Conservation (phyloP, 768 basidiomycete genomes). For the Kwoniella dendrophila region DNA sequence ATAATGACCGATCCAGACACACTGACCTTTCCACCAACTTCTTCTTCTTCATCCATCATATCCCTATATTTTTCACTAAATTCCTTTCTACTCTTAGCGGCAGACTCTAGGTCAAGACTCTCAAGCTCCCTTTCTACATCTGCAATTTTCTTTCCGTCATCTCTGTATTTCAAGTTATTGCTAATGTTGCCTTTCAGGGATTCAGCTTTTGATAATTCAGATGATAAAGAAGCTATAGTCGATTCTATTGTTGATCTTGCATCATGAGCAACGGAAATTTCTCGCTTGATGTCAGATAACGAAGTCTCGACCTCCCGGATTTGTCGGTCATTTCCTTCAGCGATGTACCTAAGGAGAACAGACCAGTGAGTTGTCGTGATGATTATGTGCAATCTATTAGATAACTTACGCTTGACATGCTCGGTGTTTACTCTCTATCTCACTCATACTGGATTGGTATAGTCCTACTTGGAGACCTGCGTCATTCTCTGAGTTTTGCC, state of each 20-base stretch:
- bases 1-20: background rate
- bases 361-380: background rate
- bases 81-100: constrained; percentile 76
- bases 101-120: constrained; percentile 77
- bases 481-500: constrained; percentile 46
- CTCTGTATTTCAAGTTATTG: constrained; percentile 79
- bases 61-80: constrained; percentile 78
- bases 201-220: constrained; percentile 62
- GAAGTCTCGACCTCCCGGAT: constrained; percentile 65
- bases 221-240: constrained; percentile 66
- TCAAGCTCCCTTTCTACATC: constrained; percentile 72
- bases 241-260: constrained; percentile 53
- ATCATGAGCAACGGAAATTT: constrained; percentile 59
- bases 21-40: constrained; percentile 29
- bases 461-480: constrained; percentile 43
- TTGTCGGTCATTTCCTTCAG: constrained; percentile 66
- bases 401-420: constrained; percentile 46
- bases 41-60: constrained; percentile 56
- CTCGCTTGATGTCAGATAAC: constrained; percentile 61
- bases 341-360: constrained; percentile 74
- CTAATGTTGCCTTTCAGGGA: constrained; percentile 55
- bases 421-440: constrained; percentile 44
- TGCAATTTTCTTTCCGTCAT: constrained; percentile 68
- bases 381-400: too few relatives aligned
- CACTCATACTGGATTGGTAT: constrained; percentile 43